Evolutionary conservation across 1,284 basidiomycete species (phyloP), one percentile per base, ranked within the genome.

Genomic region (Coriolopsis trogii): DNA sequence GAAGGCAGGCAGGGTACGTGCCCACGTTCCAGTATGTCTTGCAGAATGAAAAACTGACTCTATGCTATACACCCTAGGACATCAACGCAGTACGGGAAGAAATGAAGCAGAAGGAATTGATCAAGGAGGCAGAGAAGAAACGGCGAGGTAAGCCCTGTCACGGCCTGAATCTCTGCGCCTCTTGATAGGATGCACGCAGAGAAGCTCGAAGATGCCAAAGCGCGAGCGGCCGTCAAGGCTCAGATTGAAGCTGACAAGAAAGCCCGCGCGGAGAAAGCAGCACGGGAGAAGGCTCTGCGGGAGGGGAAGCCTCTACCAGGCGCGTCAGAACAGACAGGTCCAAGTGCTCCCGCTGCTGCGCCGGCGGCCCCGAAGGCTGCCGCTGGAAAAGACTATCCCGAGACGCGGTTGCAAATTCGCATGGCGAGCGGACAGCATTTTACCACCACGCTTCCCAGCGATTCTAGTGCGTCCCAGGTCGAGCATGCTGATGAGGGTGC

Each of bases 161-260:
- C 12, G 10, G 64, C 16, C 16, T 16, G 5, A 29, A 15, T 34
- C 47, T 13, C 20, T 8, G 8, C n/a, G 7, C 16, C 23, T n/a
- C n/a, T 34, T 51, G 31, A 51, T 24, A 25, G 4, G n/a, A n/a
- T 18, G 18, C 15, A 25, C n/a, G 23, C 63, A 91, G 93, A 95
- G 63, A 96, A 96, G 73, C 64, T 91, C 33, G 89, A 89, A 46
- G 95, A 97, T 45, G 85, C 84, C 24, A 86, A 85, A 66, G 94
- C 93, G 1, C 85, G 77, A 55, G 91, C 90, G 3, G 89, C 89
- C 3, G 78, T 96, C 63, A 93, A 92, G 67, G 91, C 89, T 0
- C 93, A 96, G 69, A 97, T 98, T 59, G 95, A 96, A 70, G 90
- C 88, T 0, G 95, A 97, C 75, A 97, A 93, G 73, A 82, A 82